Evolutionary conservation across 768 basidiomycete species (phyloP).

Genomic region (Termitomyces sp.): DNA sequence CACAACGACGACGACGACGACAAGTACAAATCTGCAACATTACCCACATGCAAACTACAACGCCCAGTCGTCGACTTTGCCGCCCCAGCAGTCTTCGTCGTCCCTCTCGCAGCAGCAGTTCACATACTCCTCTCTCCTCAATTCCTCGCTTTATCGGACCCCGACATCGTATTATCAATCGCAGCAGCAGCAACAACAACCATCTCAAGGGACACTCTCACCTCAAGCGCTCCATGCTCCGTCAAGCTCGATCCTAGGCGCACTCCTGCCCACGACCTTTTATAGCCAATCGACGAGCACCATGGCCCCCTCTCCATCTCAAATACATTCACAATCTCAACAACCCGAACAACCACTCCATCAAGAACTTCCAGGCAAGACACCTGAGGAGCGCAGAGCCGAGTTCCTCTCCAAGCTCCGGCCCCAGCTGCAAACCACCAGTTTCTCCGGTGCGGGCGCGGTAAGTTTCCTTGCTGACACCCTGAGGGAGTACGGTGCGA

Average conservation of each 20-base stretch:
- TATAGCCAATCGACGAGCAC: slow-evolving; percentile 17
- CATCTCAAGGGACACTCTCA: slow-evolving; percentile 59
- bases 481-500: slow-evolving; percentile 54
- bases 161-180: slow-evolving; percentile 23
- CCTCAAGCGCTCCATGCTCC: slow-evolving; percentile 67
- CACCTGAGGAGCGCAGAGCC: slow-evolving; percentile 51
- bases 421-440: slow-evolving; percentile 50
- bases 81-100: slow-evolving; percentile 33
- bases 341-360: slow-evolving; percentile 8
- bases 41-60: slow-evolving; percentile 40
- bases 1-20: slow-evolving; percentile 16
- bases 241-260: slow-evolving; percentile 38
- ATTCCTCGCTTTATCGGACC: slow-evolving; percentile 17
- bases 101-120: slow-evolving; percentile 28
- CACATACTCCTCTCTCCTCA: slow-evolving; percentile 41
- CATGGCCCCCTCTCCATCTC: not conserved
- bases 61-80: slow-evolving; percentile 21
- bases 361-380: slow-evolving; percentile 21
- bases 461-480: slow-evolving; percentile 56
- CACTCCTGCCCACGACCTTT: slow-evolving; percentile 26
- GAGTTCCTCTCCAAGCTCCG: slow-evolving; percentile 47
- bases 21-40: slow-evolving; percentile 25
- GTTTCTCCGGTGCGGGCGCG: slow-evolving; percentile 66
- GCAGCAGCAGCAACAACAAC: slow-evolving; percentile 29
- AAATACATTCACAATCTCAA: slow-evolving; percentile 14